These are phyloP conservation scores for Thinopyrum elongatum DNA, from an alignment of 176 grass and related monocot genomes.

Conservation along the genomic window DNA sequence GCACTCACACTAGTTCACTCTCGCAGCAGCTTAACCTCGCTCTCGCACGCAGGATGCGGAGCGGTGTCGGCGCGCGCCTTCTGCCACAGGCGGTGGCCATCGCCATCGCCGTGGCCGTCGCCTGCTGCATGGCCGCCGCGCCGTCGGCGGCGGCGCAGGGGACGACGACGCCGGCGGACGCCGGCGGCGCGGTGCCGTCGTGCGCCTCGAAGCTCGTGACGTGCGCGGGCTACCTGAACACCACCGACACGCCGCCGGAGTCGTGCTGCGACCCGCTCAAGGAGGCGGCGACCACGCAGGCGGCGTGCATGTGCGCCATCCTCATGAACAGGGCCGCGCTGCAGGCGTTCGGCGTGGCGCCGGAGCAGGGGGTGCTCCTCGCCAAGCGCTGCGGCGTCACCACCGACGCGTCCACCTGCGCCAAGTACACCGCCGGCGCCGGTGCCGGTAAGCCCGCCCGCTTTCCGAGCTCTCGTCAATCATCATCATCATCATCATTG, in stretches of 20 bases:
- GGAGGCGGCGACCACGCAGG: conserved; percentile 61
- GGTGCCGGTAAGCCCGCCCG: neutral
- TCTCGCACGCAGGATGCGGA: neutral
- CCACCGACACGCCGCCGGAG: conserved; percentile 38
- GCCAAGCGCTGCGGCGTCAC: conserved; percentile 62
- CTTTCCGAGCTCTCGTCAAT: too few relatives aligned
- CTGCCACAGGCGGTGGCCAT: neutral
- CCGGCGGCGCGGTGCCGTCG: conserved; percentile 20
- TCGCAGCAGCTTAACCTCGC: neutral
- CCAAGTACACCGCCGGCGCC: conserved; percentile 24
- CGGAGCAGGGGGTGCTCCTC: conserved; percentile 47
- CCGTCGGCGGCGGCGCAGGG: neutral
- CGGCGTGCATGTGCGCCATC: conserved; percentile 59
- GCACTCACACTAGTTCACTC: neutral
- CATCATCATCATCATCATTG: neutral
- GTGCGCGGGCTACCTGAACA: conserved; percentile 69
- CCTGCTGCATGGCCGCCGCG: neutral
- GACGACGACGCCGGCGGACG: neutral
- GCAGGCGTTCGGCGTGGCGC: conserved; percentile 43
- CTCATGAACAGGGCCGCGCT: conserved; percentile 61
- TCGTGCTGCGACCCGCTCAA: conserved; percentile 61
- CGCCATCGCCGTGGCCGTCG: neutral
- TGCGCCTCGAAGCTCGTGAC: conserved; percentile 52
- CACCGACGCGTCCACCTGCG: conserved; percentile 45
- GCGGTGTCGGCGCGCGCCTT: neutral